Conservation (phyloP, 257 asterid species). For the Solanum peruvianum region DNA sequence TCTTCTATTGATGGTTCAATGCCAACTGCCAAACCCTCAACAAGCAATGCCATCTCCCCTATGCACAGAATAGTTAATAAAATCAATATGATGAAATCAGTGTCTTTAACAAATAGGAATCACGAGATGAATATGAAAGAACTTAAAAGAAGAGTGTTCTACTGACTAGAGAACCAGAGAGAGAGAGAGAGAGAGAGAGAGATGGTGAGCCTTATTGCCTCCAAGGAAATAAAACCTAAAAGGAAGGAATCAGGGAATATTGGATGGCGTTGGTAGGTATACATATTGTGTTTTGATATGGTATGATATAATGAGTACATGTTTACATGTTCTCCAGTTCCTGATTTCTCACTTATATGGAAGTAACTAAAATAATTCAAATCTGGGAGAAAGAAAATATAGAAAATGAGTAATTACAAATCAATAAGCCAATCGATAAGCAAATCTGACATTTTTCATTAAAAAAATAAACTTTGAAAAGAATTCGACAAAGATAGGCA, state of each 20-base stretch:
- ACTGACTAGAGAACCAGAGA: not conserved
- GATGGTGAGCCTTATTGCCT: not conserved
- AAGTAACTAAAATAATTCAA: not conserved
- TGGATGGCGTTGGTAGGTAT: not conserved
- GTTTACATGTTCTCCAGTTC: conserved; percentile 9
- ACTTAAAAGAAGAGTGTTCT: not conserved
- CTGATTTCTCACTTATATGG: not conserved
- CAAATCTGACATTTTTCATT: not conserved
- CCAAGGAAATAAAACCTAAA: not conserved
- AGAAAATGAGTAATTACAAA: not conserved
- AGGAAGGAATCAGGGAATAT: not conserved
- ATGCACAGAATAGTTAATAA: conserved; percentile 1
- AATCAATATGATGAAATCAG: not conserved
- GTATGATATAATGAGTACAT: not conserved
- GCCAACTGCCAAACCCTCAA: conserved; percentile 63
- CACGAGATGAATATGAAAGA: not conserved
- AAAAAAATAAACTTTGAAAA: not conserved
- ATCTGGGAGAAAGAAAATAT: not conserved
- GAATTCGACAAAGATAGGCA: not conserved
- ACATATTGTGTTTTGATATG: not conserved
- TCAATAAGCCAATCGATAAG: not conserved
- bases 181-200: not conserved
- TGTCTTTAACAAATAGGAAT: not conserved
- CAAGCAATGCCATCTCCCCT: conserved; percentile 77
- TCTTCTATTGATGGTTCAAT: conserved; percentile 62